Conservation (phyloP, 257 asterid species). For the Plantago elongata region DNA sequence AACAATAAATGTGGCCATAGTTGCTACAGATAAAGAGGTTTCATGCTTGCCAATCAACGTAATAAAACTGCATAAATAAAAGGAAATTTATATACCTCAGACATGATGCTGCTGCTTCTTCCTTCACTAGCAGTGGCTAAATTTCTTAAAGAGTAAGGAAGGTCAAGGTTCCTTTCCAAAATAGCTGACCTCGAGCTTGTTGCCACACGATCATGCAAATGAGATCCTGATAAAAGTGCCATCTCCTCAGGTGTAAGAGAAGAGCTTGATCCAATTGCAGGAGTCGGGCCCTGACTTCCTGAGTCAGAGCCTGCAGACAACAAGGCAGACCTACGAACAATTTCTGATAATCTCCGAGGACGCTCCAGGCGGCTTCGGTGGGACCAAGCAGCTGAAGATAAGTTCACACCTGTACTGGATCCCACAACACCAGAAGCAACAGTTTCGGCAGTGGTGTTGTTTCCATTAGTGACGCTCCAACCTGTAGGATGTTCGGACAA, state of each 20-base stretch:
- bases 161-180: slow-evolving; percentile 69
- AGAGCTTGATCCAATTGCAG: slow-evolving; percentile 36
- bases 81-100: slow-evolving; percentile 55
- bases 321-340: slow-evolving; percentile 62
- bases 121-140: slow-evolving; percentile 67
- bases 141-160: slow-evolving; percentile 52
- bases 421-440: slow-evolving; percentile 42
- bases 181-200: slow-evolving; percentile 56
- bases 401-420: slow-evolving; percentile 41
- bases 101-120: slow-evolving; percentile 64
- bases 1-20: neutral
- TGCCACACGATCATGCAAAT: slow-evolving; percentile 40
- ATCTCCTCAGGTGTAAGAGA: slow-evolving; percentile 39
- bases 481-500: slow-evolving; percentile 43
- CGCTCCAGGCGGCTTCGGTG: slow-evolving; percentile 47
- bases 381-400: slow-evolving; percentile 56
- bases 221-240: slow-evolving; percentile 44
- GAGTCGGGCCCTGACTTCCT: slow-evolving; percentile 43
- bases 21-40: neutral
- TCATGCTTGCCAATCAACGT: neutral
- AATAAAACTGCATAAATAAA: neutral
- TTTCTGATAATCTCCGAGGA: slow-evolving; percentile 66
- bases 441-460: slow-evolving; percentile 33
- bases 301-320: slow-evolving; percentile 48
- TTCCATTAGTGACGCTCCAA: slow-evolving; percentile 48